These are phyloP conservation scores for Lachancea thermotolerans DNA, from an alignment of 805 yeast species.

Conservation along the genomic window DNA sequence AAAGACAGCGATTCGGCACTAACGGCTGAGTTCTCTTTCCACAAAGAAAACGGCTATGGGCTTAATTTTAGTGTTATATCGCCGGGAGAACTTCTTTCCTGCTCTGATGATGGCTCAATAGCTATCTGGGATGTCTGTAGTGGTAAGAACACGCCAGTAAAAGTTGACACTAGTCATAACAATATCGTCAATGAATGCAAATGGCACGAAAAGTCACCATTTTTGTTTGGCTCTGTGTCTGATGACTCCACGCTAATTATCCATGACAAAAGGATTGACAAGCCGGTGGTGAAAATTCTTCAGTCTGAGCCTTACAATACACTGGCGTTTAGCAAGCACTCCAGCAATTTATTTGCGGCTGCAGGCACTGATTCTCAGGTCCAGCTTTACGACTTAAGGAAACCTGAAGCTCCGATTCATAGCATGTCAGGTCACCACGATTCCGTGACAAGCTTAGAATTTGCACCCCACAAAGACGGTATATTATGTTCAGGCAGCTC, in stretches of 20 bases:
- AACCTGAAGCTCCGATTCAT: conserved; percentile 45
- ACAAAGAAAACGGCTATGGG: conserved; percentile 67
- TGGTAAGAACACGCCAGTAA: conserved; percentile 19
- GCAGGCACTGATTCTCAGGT: conserved; percentile 67
- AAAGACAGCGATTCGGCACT: conserved; percentile 25
- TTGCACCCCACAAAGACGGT: conserved; percentile 74
- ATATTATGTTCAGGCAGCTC: conserved; percentile 69
- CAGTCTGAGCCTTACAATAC: conserved; percentile 47
- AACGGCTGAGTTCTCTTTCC: conserved; percentile 39
- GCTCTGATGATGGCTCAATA: conserved; percentile 59
- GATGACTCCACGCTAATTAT: conserved; percentile 56
- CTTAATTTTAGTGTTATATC: conserved; percentile 53
- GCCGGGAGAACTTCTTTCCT: conserved; percentile 47
- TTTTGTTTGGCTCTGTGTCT: conserved; percentile 62
- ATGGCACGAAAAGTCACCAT: conserved; percentile 53
- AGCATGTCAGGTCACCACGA: conserved; percentile 77
- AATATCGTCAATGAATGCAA: conserved; percentile 71
- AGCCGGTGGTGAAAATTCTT: conserved; percentile 23
- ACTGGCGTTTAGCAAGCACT: conserved; percentile 57
- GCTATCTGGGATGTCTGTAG: conserved; percentile 51
- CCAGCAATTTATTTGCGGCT: conserved; percentile 53
- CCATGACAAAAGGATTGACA: conserved; percentile 44
- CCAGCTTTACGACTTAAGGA: conserved; percentile 57
- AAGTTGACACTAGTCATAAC: conserved; percentile 33
- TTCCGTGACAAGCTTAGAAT: conserved; percentile 63